Evolutionary conservation across 192 early-diverging fungal genomes (phyloP).

Genomic region (Gigaspora rosea): DNA sequence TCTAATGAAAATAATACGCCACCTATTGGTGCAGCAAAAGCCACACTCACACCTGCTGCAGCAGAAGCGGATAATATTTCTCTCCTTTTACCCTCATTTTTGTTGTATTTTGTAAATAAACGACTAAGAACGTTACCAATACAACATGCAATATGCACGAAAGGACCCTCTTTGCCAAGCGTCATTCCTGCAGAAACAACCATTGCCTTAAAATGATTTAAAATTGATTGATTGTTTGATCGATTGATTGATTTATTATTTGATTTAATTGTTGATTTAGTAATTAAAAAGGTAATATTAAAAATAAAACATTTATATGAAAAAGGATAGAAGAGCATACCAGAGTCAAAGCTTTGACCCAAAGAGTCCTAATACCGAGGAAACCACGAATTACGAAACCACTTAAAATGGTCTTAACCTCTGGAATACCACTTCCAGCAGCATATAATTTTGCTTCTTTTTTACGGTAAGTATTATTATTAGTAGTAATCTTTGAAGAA

Average conservation of each 20-base stretch:
- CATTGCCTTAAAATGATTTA: constrained; percentile 54
- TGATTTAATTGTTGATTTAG: not conserved
- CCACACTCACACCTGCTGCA: constrained; percentile 94
- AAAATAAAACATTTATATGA: not conserved
- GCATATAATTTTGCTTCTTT: constrained; percentile 65
- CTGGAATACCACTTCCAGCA: constrained; percentile 90
- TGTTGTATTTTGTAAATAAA: constrained; percentile 75
- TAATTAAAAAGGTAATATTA: not conserved
- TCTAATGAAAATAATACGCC: constrained; percentile 74
- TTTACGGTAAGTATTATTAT: not conserved
- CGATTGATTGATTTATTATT: not conserved
- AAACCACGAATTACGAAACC: constrained; percentile 95
- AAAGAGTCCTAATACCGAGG: constrained; percentile 85
- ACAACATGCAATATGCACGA: constrained; percentile 95
- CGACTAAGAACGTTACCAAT: constrained; percentile 85
- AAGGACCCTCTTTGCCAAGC: constrained; percentile 94
- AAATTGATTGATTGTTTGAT: not conserved
- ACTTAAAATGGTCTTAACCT: constrained; percentile 84
- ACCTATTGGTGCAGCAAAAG: constrained; percentile 96
- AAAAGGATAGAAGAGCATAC: constrained; percentile 40
- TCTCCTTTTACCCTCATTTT: constrained; percentile 78
- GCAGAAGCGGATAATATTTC: constrained; percentile 86
- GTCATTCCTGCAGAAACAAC: constrained; percentile 87
- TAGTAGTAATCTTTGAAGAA: not conserved
- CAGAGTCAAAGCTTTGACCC: constrained; percentile 89